Conservation (phyloP, 2,329 filamentous ascomycete genomes). For the Sclerotinia borealis region DNA sequence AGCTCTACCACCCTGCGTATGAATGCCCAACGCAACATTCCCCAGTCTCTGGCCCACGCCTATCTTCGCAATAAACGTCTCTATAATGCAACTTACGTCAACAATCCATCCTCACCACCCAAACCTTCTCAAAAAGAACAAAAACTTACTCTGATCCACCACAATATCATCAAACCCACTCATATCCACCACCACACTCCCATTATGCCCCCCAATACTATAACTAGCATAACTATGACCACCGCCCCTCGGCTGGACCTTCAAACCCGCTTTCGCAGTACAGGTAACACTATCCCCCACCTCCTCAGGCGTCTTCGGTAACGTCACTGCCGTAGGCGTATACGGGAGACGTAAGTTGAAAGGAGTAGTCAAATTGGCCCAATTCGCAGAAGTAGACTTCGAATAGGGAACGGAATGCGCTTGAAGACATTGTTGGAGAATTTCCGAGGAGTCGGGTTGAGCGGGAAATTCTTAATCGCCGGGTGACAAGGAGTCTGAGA, state of each 20-base stretch:
- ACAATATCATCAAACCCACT: conserved; percentile 45
- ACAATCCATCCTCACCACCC: not conserved
- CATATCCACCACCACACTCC: conserved; percentile 49
- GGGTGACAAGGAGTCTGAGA: not conserved
- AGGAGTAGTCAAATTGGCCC: conserved; percentile 15
- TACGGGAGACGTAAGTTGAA: conserved; percentile 23
- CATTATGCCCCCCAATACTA: conserved; percentile 42
- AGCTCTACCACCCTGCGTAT: conserved; percentile 32
- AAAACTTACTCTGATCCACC: conserved; percentile 37
- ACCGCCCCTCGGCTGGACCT: conserved; percentile 46
- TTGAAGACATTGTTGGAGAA: not conserved
- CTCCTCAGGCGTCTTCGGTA: conserved; percentile 27
- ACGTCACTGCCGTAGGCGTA: conserved; percentile 19
- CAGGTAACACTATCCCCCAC: conserved; percentile 42
- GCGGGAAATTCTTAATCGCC: not conserved
- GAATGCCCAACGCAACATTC: conserved; percentile 36
- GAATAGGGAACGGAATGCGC: conserved; percentile 3
- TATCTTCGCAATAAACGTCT: conserved; percentile 28
- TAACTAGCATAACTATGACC: conserved; percentile 49
- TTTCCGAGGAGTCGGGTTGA: not conserved
- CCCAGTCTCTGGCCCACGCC: conserved; percentile 39
- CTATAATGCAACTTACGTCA: not conserved
- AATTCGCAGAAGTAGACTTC: conserved; percentile 3
- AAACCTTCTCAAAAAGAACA: not conserved
- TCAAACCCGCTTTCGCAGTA: conserved; percentile 37